These are phyloP conservation scores for Serendipita sp. DNA, from an alignment of 768 basidiomycete species.

Conservation along the genomic window DNA sequence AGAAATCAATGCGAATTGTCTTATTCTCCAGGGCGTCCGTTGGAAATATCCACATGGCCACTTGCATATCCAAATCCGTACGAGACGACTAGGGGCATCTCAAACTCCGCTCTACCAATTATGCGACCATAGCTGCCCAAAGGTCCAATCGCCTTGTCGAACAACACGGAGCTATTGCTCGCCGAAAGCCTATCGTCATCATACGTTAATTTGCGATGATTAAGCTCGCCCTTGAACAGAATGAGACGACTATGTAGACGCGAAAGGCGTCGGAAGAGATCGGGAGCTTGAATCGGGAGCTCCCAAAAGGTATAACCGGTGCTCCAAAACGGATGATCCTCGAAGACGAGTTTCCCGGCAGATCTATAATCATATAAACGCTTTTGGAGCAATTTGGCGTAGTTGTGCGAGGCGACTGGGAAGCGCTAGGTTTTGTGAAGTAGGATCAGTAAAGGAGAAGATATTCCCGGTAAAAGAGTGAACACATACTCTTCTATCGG, in stretches of 20 bases:
- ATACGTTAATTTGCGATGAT: slow-evolving; percentile 81
- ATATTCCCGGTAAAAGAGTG: neutral
- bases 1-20: no score
- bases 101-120: no score
- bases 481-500: slow-evolving; percentile 27
- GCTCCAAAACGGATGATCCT: slow-evolving; percentile 90
- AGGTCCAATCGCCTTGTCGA: slow-evolving; percentile 80
- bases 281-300: slow-evolving; percentile 65
- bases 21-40: no score
- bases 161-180: slow-evolving; percentile 73
- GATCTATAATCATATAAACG: no score
- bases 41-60: no score
- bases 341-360: slow-evolving; percentile 38
- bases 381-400: no score
- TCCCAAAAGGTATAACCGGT: slow-evolving; percentile 96
- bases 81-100: no score
- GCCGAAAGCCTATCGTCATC: slow-evolving; percentile 40
- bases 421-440: no score
- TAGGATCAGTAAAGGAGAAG: no score
- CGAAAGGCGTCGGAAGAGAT: slow-evolving; percentile 83
- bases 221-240: slow-evolving; percentile 84
- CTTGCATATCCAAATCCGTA: no score
- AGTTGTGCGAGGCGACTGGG: no score
- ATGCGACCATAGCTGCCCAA: slow-evolving; percentile 31
- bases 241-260: slow-evolving; percentile 54